phyloP scores from a whole-genome alignment of 2,329 filamentous ascomycete species.

The Cytospora paraplurivora region DNA sequence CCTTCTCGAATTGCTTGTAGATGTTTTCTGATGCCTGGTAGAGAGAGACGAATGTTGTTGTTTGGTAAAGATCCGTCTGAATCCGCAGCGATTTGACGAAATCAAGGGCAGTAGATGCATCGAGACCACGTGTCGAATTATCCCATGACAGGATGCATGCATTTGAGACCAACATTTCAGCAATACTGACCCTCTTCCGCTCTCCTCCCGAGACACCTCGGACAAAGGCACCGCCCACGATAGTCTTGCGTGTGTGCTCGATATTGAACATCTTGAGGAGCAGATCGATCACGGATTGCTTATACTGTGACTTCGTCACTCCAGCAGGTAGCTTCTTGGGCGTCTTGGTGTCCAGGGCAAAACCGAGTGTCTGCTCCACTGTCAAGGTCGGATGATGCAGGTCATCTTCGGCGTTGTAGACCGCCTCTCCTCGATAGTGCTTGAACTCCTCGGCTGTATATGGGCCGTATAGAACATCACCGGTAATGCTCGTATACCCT shows the following conservation, averaged over 20 bases:
- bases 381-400: slow-evolving; percentile 83
- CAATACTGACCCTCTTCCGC: slow-evolving; percentile 78
- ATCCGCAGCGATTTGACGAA: slow-evolving; percentile 67
- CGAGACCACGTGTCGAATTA: slow-evolving; percentile 61
- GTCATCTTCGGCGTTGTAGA: slow-evolving; percentile 87
- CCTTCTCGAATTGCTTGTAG: slow-evolving; percentile 79
- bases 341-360: slow-evolving; percentile 82
- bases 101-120: slow-evolving; percentile 58
- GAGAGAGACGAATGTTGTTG: slow-evolving; percentile 80
- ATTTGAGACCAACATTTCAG: slow-evolving; percentile 78
- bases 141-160: slow-evolving; percentile 76
- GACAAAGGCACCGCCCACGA: slow-evolving; percentile 81
- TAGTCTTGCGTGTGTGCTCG: slow-evolving; percentile 80
- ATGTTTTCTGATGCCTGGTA: slow-evolving; percentile 87
- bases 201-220: slow-evolving; percentile 81
- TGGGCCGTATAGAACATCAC: slow-evolving; percentile 76
- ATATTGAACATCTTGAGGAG: slow-evolving; percentile 94
- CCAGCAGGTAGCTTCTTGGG: slow-evolving; percentile 78
- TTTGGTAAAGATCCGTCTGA: slow-evolving; percentile 81
- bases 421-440: slow-evolving; percentile 76
- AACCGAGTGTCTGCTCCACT: slow-evolving; percentile 83
- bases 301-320: slow-evolving; percentile 73
- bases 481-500: slow-evolving; percentile 58
- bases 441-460: slow-evolving; percentile 73
- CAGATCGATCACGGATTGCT: slow-evolving; percentile 71